Base-by-base conservation (phyloP, 2,329 filamentous ascomycete species). In the Aspergillus transmontanensis region DNA sequence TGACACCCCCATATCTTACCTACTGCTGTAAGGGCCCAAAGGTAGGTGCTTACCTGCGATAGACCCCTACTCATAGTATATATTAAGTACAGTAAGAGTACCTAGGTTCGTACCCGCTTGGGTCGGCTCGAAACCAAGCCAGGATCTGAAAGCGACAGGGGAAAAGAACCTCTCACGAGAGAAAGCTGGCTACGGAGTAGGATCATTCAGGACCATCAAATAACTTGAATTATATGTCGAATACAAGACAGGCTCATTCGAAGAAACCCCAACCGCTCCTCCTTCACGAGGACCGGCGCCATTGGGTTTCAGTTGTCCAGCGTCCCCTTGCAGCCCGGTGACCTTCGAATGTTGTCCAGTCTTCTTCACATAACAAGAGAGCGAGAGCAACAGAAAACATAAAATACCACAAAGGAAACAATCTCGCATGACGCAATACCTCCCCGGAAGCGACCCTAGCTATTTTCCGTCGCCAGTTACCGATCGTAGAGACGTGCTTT, bases 371-470 rank as follows among this genome's bases (percentile, higher is more conserved):
- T 41, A 51, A 32, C 26, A 54, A 65, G 60, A 63, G 55, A 55
- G 46, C 46, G 59, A 58, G 46, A 61, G 64, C 60, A 64, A 66
- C 59, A 59, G 60, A 65, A 67, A 19, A 61, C 56, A 66, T 57
- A 61, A 60, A 57, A 64, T 23, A 55, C 43, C 59, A 64, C 53
- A 51, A 69, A 62, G 23, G 39, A 63, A 71, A 61, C 58, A 68
- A 71, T 68, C 66, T 68, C 68, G 64, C 73, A 76, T 71, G 77
- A 79, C 77, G 75, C 72, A 77, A 74, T 66, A 80, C 79, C 78
- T 77, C 79, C 79, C 79, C 79, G 76, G 79, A 79, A 77, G 79
- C 79, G 77, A 79, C 79, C 79, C 79, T 80, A 79, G 67, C 75
- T 77, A 80, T 70, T 71, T 69, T 80, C 79, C 79, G 68, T 79